Base-by-base conservation (phyloP, 106 monocot genomes). In the Acorus calamus region DNA sequence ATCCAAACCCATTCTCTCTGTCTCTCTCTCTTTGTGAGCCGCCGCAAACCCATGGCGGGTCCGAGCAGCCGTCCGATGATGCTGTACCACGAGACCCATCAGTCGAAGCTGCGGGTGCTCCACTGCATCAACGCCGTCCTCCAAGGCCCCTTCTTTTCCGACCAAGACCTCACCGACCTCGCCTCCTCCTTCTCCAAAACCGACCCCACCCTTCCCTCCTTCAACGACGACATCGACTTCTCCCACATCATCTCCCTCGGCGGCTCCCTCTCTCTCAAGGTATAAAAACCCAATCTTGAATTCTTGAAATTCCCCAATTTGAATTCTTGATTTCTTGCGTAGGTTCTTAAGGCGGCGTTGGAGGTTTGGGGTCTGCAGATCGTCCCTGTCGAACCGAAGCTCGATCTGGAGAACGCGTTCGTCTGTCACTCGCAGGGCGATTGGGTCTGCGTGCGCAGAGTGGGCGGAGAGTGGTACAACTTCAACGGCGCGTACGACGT, bases 401-500 rank as follows among this genome's bases (percentile, higher is more conserved):
- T 91, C 49, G 96, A 87, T 64, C 64, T 71, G 69, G 96, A 96
- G 66, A 78, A 71, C 55, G 96, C 87, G 44, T 96, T 87, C 74
- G 91, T 96, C 44, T 96, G 96, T 48, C 87, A 96, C 78, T 64
- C 85, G 52, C 87, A 79, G 9, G 67, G 82, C 61, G 90, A 96
- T 61, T 96, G 96, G 96, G 90, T 96, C 71, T 96, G 90, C 83
- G 85, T 96, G 5, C 74, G 96, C 2, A 96, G 85, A 66, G 91
- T 96, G 45, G 88, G 91, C 52, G 82, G 76, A 2, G 91, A 96
- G 62, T 96, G 96, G 96, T 96, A 83, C 73, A 91, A 96, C 53
- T 96, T 96, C 72, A 96, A 96, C 59, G 91, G 96, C 57, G 87
- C 91, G 42, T 87, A 85, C 64, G 78, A 87, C 14, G 91, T 91